Evolutionary conservation across 352 stramenopile genomes (phyloP), one percentile per base, ranked within the genome.

Genomic region (Saprolegnia diclina): DNA sequence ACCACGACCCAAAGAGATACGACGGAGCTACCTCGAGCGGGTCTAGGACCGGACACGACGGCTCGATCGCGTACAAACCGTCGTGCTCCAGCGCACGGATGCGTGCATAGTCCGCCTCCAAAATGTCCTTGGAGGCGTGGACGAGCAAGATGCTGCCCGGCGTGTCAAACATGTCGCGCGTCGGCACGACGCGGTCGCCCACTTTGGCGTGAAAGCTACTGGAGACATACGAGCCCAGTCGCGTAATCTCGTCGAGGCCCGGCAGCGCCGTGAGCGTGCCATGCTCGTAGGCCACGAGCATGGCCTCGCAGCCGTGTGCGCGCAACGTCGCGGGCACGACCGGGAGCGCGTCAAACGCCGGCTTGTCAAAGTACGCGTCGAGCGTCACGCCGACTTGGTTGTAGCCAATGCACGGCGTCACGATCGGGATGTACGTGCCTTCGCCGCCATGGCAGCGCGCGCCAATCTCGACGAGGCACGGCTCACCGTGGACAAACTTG

Each of bases 381-480:
- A 94, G 76, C 46, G 91, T 92, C 32, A 75, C 82, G 38, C 97
- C 90, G 16, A 98, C 88, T 72, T 98, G 94, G 73, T 94, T 97
- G 80, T 98, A 98, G 37, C 87, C 87, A 37, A 93, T 91, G 82
- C 80, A 97, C 38, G 80, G 85, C 56, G 79, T 81, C 10, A 92
- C 89, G 55, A 98, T 91, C 0, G 91, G 87, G 38, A 93, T 57
- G 78, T 96, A 98, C 52, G 87, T 96, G 59, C 92, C 96, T 76
- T 97, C 93, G 50, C 91, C 96, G 45, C 96, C 96, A 75, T 98
- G 96, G 71, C 91, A 97, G 53, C 96, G 88, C 57, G 92, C 85
- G 42, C 96, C 96, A 71, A 98, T 96, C 81, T 98, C 94, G 7
- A 98, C 91, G 10, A 98, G 80, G 76, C 93, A 98, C 11, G 92